Base-by-base conservation (phyloP, 306 rosid species). In the Clitoria ternatea region DNA sequence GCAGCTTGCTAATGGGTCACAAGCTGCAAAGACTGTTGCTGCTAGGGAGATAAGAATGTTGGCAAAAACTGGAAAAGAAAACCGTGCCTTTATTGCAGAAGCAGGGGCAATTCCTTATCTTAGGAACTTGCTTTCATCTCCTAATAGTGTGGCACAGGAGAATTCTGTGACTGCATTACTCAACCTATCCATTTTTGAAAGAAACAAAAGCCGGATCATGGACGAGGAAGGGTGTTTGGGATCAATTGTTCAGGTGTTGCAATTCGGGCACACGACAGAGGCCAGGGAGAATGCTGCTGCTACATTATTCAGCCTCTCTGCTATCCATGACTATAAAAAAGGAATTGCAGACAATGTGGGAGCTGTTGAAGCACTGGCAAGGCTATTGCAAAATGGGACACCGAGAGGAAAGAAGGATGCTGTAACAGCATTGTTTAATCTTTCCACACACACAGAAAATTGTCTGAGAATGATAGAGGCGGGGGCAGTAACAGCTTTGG, bases 201-300 rank as follows among this genome's bases (percentile, higher is more conserved):
- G 74, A 61, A 91, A 91, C 81, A 91, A 86, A 62, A 86, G 96
- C 71, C 71, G 71, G 62, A 91, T 91, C 27, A 86, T 91, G 92
- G 80, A 84, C 6, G 97, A 90, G 78, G 80, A 70, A 78, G 96
- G 96, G 61, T 91, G 97, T 75, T 66, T 91, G 75, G 81, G 77
- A 47, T 83, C 90, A 2, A 86, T 91, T 56, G 82, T 89, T 35
- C 60, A 86, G 57, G 97, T 91, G 23, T 56, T 91, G 82, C 79
- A 80, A 74, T 85, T 79, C 23, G 97, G 97, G 17, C 90, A 76
- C 57, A 85, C 92, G 14, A 86, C 85, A 7, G 97, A 91, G 75
- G 96, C 90, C 30, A 83, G 90, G 86, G 97, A 91, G 73, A 91
- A 91, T 50, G 96, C 97, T 6, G 97, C 97, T 2, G 97, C 97